Evolutionary conservation across 169 alveolate genomes (phyloP).

Genomic region (Cryptosporidium sp.): DNA sequence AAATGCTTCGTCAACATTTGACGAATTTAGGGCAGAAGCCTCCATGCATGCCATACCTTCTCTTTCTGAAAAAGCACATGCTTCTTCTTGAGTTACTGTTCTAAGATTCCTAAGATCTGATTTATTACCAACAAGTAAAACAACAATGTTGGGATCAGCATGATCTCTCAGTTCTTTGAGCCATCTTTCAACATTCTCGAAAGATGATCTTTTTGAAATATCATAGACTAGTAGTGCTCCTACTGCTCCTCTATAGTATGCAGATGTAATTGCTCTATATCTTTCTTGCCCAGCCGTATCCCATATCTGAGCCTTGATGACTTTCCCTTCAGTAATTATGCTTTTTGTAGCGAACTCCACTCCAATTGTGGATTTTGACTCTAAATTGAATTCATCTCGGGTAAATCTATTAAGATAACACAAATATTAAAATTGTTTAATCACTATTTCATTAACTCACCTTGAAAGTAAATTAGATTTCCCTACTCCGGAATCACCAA

Average conservation of each 20-base stretch:
- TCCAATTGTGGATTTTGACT: conserved; percentile 97
- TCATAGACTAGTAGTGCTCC: conserved; percentile 99
- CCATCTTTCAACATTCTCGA: conserved; percentile 96
- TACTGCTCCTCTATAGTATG: conserved; percentile 99
- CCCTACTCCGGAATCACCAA: conserved; percentile 97
- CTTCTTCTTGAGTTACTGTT: conserved; percentile 93
- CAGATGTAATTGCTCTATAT: conserved; percentile 98
- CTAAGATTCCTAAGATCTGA: conserved; percentile 92
- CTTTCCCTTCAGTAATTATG: conserved; percentile 89
- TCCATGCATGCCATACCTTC: conserved; percentile 94
- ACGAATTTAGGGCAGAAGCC: conserved; percentile 95
- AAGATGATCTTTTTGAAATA: conserved; percentile 94
- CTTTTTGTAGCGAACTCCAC: conserved; percentile 97
- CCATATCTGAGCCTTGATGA: conserved; percentile 97
- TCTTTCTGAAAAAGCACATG: conserved; percentile 89
- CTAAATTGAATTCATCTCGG: conserved; percentile 94
- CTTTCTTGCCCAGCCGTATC: conserved; percentile 99
- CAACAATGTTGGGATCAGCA: conserved; percentile 96
- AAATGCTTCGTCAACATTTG: conserved; percentile 96
- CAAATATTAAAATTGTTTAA: neutral
- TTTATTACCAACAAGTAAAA: conserved; percentile 97
- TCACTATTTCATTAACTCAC: conserved; percentile 55
- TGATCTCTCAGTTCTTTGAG: conserved; percentile 95
- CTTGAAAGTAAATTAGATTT: conserved; percentile 93
- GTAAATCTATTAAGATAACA: conserved; percentile 87